These are phyloP conservation scores for Malassezia pachydermatis DNA, from an alignment of 1,284 basidiomycete genomes.

Conservation along the genomic window DNA sequence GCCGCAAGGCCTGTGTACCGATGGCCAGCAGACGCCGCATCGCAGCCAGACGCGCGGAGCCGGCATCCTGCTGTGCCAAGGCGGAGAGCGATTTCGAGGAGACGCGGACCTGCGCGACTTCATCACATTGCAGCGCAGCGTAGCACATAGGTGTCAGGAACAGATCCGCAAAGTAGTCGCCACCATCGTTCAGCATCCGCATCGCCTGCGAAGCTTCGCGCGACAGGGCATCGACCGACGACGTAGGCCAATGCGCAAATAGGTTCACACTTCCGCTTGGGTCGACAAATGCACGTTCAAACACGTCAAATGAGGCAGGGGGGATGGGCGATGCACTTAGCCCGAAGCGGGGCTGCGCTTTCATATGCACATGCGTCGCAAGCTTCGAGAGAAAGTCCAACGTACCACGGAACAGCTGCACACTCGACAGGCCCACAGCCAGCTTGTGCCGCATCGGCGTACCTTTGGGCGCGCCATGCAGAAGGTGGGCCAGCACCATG, in stretches of 20 bases:
- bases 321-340: constrained; percentile 37
- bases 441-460: constrained; percentile 51
- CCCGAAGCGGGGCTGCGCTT: constrained; percentile 32
- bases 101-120: constrained; percentile 28
- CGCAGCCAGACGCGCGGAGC: not conserved
- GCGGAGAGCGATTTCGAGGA: not conserved
- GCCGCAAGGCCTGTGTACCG: constrained; percentile 2
- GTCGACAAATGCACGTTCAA: constrained; percentile 61
- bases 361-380: constrained; percentile 59
- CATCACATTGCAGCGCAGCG: constrained; percentile 46
- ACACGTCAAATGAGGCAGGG: constrained; percentile 43
- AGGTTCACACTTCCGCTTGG: constrained; percentile 69
- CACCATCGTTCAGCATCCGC: constrained; percentile 40
- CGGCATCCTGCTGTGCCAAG: constrained; percentile 4
- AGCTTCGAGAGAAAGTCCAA: constrained; percentile 65
- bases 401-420: constrained; percentile 72
- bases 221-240: constrained; percentile 61
- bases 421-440: constrained; percentile 67
- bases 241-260: constrained; percentile 50
- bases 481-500: constrained; percentile 46
- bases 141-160: constrained; percentile 55
- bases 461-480: constrained; percentile 46
- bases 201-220: constrained; percentile 36
- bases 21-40: constrained; percentile 4
- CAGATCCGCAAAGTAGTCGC: constrained; percentile 63